Base-by-base conservation (phyloP, 495 filamentous ascomycete genomes). In the Penicillium diatomitis region DNA sequence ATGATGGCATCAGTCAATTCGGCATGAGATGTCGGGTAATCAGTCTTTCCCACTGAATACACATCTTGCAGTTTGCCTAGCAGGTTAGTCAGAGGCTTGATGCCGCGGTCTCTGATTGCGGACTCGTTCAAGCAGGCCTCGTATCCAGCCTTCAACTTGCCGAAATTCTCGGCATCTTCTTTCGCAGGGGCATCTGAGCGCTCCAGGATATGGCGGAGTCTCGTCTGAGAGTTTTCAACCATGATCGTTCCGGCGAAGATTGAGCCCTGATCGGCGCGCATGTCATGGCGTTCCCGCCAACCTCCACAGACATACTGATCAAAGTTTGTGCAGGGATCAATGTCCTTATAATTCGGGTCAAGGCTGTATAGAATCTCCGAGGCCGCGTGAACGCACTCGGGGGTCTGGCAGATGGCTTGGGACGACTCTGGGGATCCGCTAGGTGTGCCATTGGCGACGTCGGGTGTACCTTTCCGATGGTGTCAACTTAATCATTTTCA, bases 251-350 rank as follows among this genome's bases (percentile, higher is more conserved):
- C 74, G 6, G 77, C 74, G 47, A 80, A 81, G 27, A 77, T 72
- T 38, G 75, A 73, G 10, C 79, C 76, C 52, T 82, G 81, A 58
- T 87, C 83, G 12, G 81, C 65, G 4, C 82, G 77, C 50, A 88
- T 77, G 55, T 85, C 83, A 66, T 86, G 78, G 32, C 73, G 75
- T 29, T 78, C 70, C 38, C 70, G 64, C 76, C 82, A 86, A 11
- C 84, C 84, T 44, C 78, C 81, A 56, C 85, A 89, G 34, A 85
- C 80, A 54, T 79, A 76, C 51, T 81, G 69, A 46, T 87, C 83
- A 49, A 88, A 88, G 44, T 86, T 57, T 38, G 70, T 79, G 53
- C 85, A 89, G 4, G 85, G 81, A 58, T 89, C 82, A 37, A 87
- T 65, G 0, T 78, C 53, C 47, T 74, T 61, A 54, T 82, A 79